Conservation (phyloP, 495 filamentous ascomycete genomes). For the Polyplosphaeria fusca region DNA sequence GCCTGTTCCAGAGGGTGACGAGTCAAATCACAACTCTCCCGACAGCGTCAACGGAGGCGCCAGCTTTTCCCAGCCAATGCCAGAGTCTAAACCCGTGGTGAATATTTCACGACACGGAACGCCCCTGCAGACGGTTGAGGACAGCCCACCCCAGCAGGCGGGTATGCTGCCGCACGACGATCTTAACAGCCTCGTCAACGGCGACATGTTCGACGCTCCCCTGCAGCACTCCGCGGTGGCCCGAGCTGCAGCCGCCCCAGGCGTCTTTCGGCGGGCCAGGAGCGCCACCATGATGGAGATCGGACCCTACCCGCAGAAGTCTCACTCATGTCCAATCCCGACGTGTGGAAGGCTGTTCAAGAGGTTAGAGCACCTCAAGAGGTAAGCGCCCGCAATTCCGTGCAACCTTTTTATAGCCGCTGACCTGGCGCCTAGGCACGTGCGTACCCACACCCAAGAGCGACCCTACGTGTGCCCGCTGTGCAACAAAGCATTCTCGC, state of each 20-base stretch:
- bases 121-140: slow-evolving; percentile 76
- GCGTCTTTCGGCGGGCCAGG: slow-evolving; percentile 81
- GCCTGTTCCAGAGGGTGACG: slow-evolving; percentile 74
- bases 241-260: slow-evolving; percentile 52
- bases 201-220: slow-evolving; percentile 58
- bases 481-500: slow-evolving; percentile 97
- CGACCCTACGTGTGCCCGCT: slow-evolving; percentile 94
- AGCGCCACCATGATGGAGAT: slow-evolving; percentile 96
- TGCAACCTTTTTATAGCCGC: slow-evolving; percentile 45
- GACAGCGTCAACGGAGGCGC: slow-evolving; percentile 54
- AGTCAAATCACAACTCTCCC: slow-evolving; percentile 66
- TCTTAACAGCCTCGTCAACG: slow-evolving; percentile 60
- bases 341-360: slow-evolving; percentile 97
- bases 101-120: slow-evolving; percentile 85
- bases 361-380: slow-evolving; percentile 97
- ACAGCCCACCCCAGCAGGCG: slow-evolving; percentile 66
- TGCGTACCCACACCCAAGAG: slow-evolving; percentile 98
- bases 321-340: slow-evolving; percentile 97
- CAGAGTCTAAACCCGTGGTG: slow-evolving; percentile 63
- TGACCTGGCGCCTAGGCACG: slow-evolving; percentile 71
- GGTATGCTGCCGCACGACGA: slow-evolving; percentile 64
- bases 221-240: slow-evolving; percentile 61
- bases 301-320: slow-evolving; percentile 94
- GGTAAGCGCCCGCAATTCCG: slow-evolving; percentile 59
- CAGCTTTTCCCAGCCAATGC: slow-evolving; percentile 52